phyloP scores from a whole-genome alignment of 2,329 filamentous ascomycete species.

The Fusarium succisae region DNA sequence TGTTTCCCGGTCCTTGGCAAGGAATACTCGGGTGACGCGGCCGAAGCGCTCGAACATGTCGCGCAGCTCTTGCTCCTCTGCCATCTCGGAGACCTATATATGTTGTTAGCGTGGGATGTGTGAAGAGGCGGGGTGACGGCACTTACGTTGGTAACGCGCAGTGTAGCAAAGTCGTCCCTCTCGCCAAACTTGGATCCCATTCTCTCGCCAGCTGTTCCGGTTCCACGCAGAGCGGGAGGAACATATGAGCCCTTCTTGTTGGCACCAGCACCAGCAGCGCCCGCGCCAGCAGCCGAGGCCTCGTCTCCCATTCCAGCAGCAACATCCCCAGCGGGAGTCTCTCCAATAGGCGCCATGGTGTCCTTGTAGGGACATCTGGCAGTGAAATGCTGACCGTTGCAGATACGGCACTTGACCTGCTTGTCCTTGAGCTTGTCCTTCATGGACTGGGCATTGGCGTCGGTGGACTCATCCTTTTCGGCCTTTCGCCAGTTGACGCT shows the following conservation, averaged over 20 bases:
- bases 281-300: slow-evolving; percentile 54
- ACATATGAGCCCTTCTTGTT: slow-evolving; percentile 89
- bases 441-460: slow-evolving; percentile 76
- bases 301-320: slow-evolving; percentile 66
- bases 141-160: slow-evolving; percentile 96
- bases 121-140: background rate
- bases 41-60: slow-evolving; percentile 99
- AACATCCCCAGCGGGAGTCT: slow-evolving; percentile 63
- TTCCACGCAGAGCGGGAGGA: slow-evolving; percentile 88
- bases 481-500: slow-evolving; percentile 93
- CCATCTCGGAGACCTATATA: slow-evolving; percentile 89
- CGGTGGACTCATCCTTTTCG: slow-evolving; percentile 81
- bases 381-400: slow-evolving; percentile 98
- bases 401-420: slow-evolving; percentile 99
- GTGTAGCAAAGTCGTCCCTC: slow-evolving; percentile 93
- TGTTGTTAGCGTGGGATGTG: slow-evolving; percentile 40
- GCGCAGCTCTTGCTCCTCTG: slow-evolving; percentile 93
- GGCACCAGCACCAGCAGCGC: slow-evolving; percentile 34
- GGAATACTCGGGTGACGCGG: slow-evolving; percentile 94
- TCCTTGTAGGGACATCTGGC: slow-evolving; percentile 99
- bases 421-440: slow-evolving; percentile 94
- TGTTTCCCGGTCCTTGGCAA: slow-evolving; percentile 97
- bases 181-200: slow-evolving; percentile 92
- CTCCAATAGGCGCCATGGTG: slow-evolving; percentile 91
- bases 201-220: slow-evolving; percentile 74